Evolutionary conservation across 176 grass and related monocot genomes (phyloP).

Genomic region (Aegilops tauschii): DNA sequence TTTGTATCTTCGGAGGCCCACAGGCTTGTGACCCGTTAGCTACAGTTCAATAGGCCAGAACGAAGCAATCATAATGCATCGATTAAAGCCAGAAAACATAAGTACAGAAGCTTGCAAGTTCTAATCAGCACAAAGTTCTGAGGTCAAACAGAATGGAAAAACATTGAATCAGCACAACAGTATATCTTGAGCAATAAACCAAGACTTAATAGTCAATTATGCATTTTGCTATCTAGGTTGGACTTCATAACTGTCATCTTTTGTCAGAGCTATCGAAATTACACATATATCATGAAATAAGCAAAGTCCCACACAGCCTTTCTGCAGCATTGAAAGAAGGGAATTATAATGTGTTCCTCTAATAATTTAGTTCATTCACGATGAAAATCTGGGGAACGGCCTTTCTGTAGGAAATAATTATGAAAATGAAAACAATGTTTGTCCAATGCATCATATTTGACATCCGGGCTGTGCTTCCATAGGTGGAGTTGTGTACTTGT

Average conservation of each 20-base stretch:
- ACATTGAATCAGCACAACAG: background rate
- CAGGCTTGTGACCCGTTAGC: constrained; percentile 48
- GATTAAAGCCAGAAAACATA: background rate
- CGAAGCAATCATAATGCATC: background rate
- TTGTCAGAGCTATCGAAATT: background rate
- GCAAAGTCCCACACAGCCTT: background rate
- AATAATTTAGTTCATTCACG: background rate
- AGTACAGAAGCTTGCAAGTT: no score
- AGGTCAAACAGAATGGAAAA: background rate
- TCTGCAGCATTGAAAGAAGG: no score
- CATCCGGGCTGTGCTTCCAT: background rate
- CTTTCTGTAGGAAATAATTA: background rate
- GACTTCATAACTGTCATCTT: background rate
- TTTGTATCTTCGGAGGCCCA: constrained; percentile 47
- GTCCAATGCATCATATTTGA: background rate
- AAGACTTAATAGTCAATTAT: background rate
- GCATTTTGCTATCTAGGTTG: background rate
- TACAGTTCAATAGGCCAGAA: constrained; percentile 20
- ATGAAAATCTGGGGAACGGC: background rate
- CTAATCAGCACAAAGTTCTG: background rate
- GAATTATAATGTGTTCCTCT: background rate
- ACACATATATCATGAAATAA: background rate
- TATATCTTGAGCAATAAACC: background rate
- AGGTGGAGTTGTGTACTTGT: background rate
- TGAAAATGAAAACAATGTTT: background rate